Percentiles rank a stretch among this genome's conserved stretches.
phyloP scores from a whole-genome alignment of 176 grass and related monocot species.

The Pontederia crassipes region DNA sequence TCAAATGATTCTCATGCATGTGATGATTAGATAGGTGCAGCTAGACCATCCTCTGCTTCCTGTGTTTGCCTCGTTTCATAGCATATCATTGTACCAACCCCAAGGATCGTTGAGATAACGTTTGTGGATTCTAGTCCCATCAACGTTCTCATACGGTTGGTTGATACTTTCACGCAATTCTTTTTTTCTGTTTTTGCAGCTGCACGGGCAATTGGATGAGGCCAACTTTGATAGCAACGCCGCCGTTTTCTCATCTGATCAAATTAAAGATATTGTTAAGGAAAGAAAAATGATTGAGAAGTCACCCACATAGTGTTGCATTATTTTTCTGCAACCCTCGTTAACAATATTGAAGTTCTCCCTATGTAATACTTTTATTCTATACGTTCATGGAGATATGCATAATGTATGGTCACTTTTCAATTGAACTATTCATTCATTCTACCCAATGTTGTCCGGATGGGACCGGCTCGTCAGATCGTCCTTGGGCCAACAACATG shows the following conservation, averaged over 20 bases:
- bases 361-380: too few species aligned
- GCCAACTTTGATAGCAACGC: slow-evolving; percentile 46
- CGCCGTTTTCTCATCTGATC: slow-evolving; percentile 34
- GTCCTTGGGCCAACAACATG: too few species aligned
- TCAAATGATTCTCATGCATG: too few species aligned
- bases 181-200: slow-evolving; percentile 29
- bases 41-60: not conserved
- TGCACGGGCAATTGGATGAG: slow-evolving; percentile 37
- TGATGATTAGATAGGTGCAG: too few species aligned
- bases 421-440: too few species aligned
- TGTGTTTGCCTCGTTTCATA: not conserved
- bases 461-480: too few species aligned
- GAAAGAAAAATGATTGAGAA: not conserved
- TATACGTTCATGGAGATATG: too few species aligned
- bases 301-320: not conserved
- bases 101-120: not conserved
- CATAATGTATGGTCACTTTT: too few species aligned
- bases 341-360: too few species aligned
- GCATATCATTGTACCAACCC: not conserved
- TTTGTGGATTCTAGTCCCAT: not conserved
- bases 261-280: slow-evolving; percentile 33
- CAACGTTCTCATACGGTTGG: not conserved
- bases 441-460: too few species aligned
- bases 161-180: not conserved
- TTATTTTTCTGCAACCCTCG: too few species aligned